Evolutionary conservation across 2,329 filamentous ascomycete species (phyloP).

Genomic region (Mycosphaerella sp.): DNA sequence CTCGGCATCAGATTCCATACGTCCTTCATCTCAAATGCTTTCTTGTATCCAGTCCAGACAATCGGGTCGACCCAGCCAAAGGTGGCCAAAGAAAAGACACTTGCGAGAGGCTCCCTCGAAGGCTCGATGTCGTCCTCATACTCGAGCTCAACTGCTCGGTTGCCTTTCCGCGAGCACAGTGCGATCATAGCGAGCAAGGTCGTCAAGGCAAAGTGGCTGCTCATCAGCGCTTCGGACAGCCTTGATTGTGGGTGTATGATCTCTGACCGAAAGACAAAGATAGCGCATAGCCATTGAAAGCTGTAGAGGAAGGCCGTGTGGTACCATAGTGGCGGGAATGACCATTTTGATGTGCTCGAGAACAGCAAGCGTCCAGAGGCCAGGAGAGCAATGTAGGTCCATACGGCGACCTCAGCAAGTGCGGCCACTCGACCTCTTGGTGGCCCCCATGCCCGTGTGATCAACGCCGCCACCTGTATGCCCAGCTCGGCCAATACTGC

Average conservation of each 20-base stretch:
- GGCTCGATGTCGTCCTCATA: constrained; percentile 86
- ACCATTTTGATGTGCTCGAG: constrained; percentile 53
- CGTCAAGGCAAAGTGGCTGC: constrained; percentile 67
- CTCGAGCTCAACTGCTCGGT: constrained; percentile 79
- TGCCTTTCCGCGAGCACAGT: constrained; percentile 80
- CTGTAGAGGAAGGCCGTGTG: constrained; percentile 84
- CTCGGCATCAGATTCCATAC: constrained; percentile 88
- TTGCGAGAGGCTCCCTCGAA: constrained; percentile 79
- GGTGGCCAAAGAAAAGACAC: constrained; percentile 77
- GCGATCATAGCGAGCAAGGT: constrained; percentile 70
- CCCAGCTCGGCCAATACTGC: constrained; percentile 66
- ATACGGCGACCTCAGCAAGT: constrained; percentile 63
- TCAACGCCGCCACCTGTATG: constrained; percentile 60
- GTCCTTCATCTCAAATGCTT: constrained; percentile 72
- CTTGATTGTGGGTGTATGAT: constrained; percentile 68
- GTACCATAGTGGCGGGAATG: constrained; percentile 77
- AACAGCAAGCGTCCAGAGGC: constrained; percentile 64
- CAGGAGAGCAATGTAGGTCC: constrained; percentile 74
- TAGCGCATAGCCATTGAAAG: constrained; percentile 69
- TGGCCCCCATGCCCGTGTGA: constrained; percentile 52
- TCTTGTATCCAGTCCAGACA: constrained; percentile 81
- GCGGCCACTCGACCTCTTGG: constrained; percentile 51
- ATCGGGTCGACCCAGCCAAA: constrained; percentile 90
- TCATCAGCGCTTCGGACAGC: constrained; percentile 57
- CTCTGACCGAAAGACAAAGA: constrained; percentile 77